phyloP scores from a whole-genome alignment of 2,329 filamentous ascomycete species.

The Penicillium sp. region DNA sequence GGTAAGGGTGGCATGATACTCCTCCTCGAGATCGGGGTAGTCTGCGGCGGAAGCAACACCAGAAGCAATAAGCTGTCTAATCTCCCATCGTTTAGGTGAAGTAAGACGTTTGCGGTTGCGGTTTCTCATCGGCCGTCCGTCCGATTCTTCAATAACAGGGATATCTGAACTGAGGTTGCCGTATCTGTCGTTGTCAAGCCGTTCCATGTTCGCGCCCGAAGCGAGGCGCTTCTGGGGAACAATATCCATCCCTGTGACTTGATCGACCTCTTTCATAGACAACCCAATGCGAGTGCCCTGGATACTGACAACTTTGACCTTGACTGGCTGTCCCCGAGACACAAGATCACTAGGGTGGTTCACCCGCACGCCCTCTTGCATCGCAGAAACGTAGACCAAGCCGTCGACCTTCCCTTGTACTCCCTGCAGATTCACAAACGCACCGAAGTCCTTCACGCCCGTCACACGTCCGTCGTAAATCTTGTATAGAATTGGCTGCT shows the following conservation, averaged over 20 bases:
- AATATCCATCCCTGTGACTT: slow-evolving; percentile 77
- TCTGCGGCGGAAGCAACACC: slow-evolving; percentile 89
- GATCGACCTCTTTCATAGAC: slow-evolving; percentile 97
- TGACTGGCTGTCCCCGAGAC: slow-evolving; percentile 72
- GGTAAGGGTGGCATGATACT: slow-evolving; percentile 80
- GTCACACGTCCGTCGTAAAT: slow-evolving; percentile 87
- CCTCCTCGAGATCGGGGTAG: slow-evolving; percentile 90
- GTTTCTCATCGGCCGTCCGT: slow-evolving; percentile 54
- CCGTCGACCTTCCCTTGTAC: slow-evolving; percentile 87
- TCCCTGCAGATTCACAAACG: slow-evolving; percentile 85
- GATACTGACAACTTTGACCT: slow-evolving; percentile 86
- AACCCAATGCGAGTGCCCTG: slow-evolving; percentile 76
- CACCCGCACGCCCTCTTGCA: slow-evolving; percentile 77
- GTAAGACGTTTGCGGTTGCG: slow-evolving; percentile 96
- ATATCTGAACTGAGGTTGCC: slow-evolving; percentile 50
- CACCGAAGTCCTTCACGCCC: slow-evolving; percentile 90
- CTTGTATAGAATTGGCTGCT: slow-evolving; percentile 74
- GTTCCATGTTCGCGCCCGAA: slow-evolving; percentile 85
- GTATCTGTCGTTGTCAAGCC: slow-evolving; percentile 64
- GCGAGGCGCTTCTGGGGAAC: slow-evolving; percentile 71
- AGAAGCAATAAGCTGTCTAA: slow-evolving; percentile 90
- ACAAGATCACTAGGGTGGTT: slow-evolving; percentile 89
- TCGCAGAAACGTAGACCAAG: slow-evolving; percentile 85
- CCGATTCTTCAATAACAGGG: slow-evolving; percentile 60
- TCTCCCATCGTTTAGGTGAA: slow-evolving; percentile 95